A percentile compares a stretch with the other conserved stretches of the same genome.
These are phyloP conservation scores for Eutrema yunnanense DNA, from an alignment of 345 rosid genomes.

Conservation along the genomic window DNA sequence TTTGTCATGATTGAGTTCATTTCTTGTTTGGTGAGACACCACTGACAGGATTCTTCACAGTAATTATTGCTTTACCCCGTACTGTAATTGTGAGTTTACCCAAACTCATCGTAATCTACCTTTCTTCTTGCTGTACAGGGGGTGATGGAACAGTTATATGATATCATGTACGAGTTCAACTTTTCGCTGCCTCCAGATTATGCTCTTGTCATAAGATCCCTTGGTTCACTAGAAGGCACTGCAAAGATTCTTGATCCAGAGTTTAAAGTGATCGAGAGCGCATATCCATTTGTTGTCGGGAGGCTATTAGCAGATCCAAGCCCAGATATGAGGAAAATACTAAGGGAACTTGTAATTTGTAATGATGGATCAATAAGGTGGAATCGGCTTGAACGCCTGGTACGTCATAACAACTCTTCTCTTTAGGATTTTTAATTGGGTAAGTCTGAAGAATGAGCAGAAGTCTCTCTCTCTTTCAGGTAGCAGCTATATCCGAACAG, in stretches of 20 bases:
- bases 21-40: not conserved
- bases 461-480: conserved; percentile 33
- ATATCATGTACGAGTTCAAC: conserved; percentile 86
- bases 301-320: conserved; percentile 84
- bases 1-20: not conserved
- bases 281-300: conserved; percentile 85
- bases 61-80: not conserved
- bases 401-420: conserved; percentile 22
- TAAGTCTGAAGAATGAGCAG: not conserved
- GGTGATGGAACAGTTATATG: conserved; percentile 73
- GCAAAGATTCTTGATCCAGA: conserved; percentile 90
- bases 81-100: no score
- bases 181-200: conserved; percentile 92
- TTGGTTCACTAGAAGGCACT: conserved; percentile 93
- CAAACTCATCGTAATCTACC: not conserved
- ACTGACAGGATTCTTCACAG: not conserved
- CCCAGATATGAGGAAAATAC: conserved; percentile 92
- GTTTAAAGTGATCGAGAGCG: conserved; percentile 84
- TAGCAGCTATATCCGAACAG: conserved; percentile 89
- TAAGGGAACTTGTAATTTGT: conserved; percentile 77
- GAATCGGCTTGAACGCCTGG: conserved; percentile 92
- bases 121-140: conserved; percentile 44
- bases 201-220: conserved; percentile 91
- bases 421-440: not conserved
- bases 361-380: conserved; percentile 91